Conservation (phyloP, 208 protist genomes). For the Trypanosoma cruzi region DNA sequence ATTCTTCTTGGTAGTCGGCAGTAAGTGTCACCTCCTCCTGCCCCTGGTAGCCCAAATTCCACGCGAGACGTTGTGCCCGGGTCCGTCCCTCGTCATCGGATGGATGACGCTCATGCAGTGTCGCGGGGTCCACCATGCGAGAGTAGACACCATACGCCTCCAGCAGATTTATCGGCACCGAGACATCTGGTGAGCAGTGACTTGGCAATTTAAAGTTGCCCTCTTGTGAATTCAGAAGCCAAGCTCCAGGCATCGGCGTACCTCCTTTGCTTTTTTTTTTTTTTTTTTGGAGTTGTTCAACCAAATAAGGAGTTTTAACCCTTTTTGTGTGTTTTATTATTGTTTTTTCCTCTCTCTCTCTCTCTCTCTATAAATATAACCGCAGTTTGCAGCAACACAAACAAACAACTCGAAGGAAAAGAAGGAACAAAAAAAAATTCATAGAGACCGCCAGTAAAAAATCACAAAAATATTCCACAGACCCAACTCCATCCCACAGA, state of each 20-base stretch:
- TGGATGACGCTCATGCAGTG: conserved; percentile 24
- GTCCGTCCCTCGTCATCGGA: conserved; percentile 24
- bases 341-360: neutral
- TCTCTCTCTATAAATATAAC: no score
- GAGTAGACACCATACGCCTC: conserved; percentile 25
- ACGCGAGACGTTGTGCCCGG: conserved; percentile 15
- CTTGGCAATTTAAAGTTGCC: conserved; percentile 5
- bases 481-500: neutral
- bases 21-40: conserved; percentile 18
- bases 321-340: neutral
- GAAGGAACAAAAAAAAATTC: neutral
- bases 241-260: conserved; percentile 14
- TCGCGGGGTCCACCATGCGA: conserved; percentile 12
- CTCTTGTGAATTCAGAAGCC: conserved; percentile 24
- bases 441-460: conserved; percentile 11
- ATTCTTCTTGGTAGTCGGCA: conserved; percentile 2
- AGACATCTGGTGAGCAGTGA: conserved; percentile 17
- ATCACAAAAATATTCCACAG: conserved; percentile 14
- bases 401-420: no score
- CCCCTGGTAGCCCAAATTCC: conserved; percentile 25
- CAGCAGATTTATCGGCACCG: conserved; percentile 6
- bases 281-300: neutral
- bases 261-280: neutral
- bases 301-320: no score
- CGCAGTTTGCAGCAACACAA: no score